Evolutionary conservation across 257 asterid genomes (phyloP), one percentile per base, ranked within the genome.

Genomic region (Handroanthus guayacan): DNA sequence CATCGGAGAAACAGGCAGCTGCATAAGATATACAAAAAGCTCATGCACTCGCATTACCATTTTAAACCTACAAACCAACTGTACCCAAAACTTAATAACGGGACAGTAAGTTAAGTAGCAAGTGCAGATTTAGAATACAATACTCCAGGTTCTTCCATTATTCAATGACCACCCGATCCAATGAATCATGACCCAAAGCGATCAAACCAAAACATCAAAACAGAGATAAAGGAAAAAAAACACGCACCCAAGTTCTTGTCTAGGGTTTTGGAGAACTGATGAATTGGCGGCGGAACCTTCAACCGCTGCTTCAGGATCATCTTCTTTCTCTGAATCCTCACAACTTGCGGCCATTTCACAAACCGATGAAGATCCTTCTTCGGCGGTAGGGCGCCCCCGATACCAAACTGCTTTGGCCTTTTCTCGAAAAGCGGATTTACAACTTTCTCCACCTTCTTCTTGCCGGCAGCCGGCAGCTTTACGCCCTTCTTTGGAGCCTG

Each of bases 341-440:
- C 91, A n/a, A 85, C 91, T 55, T 87, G 87, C 56, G 89, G 89
- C 91, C 91, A 87, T 87, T 84, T 81, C 57, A 85, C 89, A 3
- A 81, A 87, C 1, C 91, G 64, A 50, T 83, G 91, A 1, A 85
- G 91, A 69, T 87, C 91, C 80, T 77, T 87, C 82, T 87, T 87
- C 38, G 89, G 89, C 65, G 91, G 89, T 3, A 85, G 82, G 0
- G 87, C 91, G 16, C 89, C 89, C 9, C 91, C 89, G 47, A 87
- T 87, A 0, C 89, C 89, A 65, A 85, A 87, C 44, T 83, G 91
- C 81, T 85, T 85, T 4, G 91, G 86, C 85, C 91, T 79, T 31
- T 87, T 84, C 80, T 87, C 91, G 73, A 78, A 87, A 2, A 87
- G 80, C 0, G 91, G 91, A 7, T 87, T 87, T 1, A 79, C 87